Evolutionary conservation across 2,329 filamentous ascomycete species (phyloP), one percentile per base, ranked within the genome.

Genomic region (Sclerotinia glacialis): DNA sequence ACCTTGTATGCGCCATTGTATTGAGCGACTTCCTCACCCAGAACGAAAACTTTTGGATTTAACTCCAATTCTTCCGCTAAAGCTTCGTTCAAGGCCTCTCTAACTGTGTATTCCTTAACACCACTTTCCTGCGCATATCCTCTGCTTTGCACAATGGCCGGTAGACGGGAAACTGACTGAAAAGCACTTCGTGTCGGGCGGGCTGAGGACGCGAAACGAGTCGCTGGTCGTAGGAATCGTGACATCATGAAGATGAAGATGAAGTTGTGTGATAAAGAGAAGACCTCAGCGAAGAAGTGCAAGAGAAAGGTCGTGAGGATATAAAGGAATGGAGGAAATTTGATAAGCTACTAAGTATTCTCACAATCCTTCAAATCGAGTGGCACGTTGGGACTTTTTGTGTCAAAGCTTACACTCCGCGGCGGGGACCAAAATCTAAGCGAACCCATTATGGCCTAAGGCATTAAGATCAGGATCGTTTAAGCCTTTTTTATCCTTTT

Each of bases 1-100:
- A 99, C 94, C 84, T 99, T 99, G 88, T 99, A 99, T 78, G 94
- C 94, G 85, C 95, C 95, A 80, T 99, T 99, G 85, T 99, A 99
- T 83, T 99, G 95, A 76, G 95, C 95, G 77, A 99, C 95, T 83
- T 99, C 95, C 85, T 99, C 95, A 76, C 95, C 95, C 67, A 99
- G 80, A 74, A 99, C 83, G 80, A 97, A 99, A 75, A 97, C 93
- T 85, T 97, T 98, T 71, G 89, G 85, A 81, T 99, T 96, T 78
- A 81, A 79, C 85, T 97, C 93, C 80, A 99, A 88, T 85, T 99
- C 95, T 84, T 99, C 95, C 58, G 93, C 93, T 78, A 99, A 89
- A 69, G 95, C 95, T 84, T 99, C 94, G 80, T 99, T 99, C 77
- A 99, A 84, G 68, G 95, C 95, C 78, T 99, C 95, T 83, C 95